Percentiles rank a stretch among this genome's conserved stretches.
Conservation (phyloP, 495 filamentous ascomycete species). For the Talaromyces stipitatus region DNA sequence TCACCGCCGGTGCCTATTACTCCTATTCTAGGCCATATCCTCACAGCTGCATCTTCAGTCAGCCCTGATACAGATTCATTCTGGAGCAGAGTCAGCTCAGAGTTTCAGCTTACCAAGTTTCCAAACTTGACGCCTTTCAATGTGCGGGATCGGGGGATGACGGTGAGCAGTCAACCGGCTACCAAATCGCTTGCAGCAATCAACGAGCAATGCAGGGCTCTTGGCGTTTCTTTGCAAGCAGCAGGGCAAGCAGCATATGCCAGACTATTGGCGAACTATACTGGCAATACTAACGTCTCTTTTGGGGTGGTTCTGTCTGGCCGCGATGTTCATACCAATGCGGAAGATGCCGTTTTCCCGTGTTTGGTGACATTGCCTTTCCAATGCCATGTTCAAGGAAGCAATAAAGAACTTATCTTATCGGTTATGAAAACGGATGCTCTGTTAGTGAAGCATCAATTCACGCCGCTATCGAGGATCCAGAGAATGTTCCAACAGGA, state of each 20-base stretch:
- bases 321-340: constrained; percentile 44
- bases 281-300: constrained; percentile 56
- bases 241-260: constrained; percentile 70
- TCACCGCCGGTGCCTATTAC: constrained; percentile 20
- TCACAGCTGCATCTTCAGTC: constrained; percentile 30
- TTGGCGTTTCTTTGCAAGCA: constrained; percentile 61
- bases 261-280: constrained; percentile 60
- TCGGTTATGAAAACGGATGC: constrained; percentile 56
- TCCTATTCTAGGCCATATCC: constrained; percentile 41
- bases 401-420: constrained; percentile 46
- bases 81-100: constrained; percentile 50
- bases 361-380: constrained; percentile 69
- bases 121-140: constrained; percentile 60
- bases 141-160: constrained; percentile 23
- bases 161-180: constrained; percentile 33
- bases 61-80: constrained; percentile 38
- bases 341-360: constrained; percentile 54
- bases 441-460: constrained; percentile 56
- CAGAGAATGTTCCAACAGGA: constrained; percentile 58
- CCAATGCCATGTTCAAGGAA: constrained; percentile 35
- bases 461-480: constrained; percentile 57
- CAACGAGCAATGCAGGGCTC: constrained; percentile 40
- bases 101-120: constrained; percentile 52
- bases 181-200: constrained; percentile 30
- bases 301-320: constrained; percentile 74